phyloP scores from a whole-genome alignment of 139 green algal genomes.

The Mesostigma viride region DNA sequence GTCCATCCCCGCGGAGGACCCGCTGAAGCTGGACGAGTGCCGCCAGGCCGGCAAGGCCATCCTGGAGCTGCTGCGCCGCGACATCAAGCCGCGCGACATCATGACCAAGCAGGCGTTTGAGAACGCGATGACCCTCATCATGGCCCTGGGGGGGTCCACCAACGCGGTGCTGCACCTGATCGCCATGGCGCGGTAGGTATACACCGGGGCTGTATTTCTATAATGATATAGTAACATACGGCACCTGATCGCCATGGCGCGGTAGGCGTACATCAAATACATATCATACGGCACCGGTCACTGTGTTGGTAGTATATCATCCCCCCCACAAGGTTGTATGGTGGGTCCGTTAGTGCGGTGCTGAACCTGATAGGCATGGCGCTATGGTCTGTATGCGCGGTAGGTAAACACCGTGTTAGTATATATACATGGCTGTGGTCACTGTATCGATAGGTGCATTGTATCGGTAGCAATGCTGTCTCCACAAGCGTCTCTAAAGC shows the following conservation, averaged over 20 bases:
- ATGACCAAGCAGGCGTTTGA: conserved; percentile 89
- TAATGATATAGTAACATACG: too few relatives aligned
- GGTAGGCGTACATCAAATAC: conserved; percentile 7
- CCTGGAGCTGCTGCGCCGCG: conserved; percentile 44
- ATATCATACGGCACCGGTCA: conserved; percentile 53
- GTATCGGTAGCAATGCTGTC: too few relatives aligned
- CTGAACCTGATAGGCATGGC: too few relatives aligned
- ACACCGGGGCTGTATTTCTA: too few relatives aligned
- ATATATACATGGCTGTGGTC: too few relatives aligned
- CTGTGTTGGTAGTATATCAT: too few relatives aligned
- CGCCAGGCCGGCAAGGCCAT: conserved; percentile 54
- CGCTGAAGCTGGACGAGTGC: conserved; percentile 89
- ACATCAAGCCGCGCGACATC: conserved; percentile 92
- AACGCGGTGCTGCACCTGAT: conserved; percentile 74
- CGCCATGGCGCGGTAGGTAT: conserved; percentile 33
- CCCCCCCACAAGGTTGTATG: too few relatives aligned
- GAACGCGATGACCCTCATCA: conserved; percentile 86
- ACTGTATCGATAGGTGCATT: too few relatives aligned
- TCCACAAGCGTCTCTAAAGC: too few relatives aligned
- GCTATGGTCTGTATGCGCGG: too few relatives aligned
- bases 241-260: conserved; percentile 45
- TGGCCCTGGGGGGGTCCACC: conserved; percentile 86
- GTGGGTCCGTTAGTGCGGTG: too few relatives aligned
- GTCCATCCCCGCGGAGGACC: conserved; percentile 85
- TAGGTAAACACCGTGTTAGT: too few relatives aligned